Evolutionary conservation across 2,329 filamentous ascomycete genomes (phyloP).

Genomic region (Botryotinia convoluta): DNA sequence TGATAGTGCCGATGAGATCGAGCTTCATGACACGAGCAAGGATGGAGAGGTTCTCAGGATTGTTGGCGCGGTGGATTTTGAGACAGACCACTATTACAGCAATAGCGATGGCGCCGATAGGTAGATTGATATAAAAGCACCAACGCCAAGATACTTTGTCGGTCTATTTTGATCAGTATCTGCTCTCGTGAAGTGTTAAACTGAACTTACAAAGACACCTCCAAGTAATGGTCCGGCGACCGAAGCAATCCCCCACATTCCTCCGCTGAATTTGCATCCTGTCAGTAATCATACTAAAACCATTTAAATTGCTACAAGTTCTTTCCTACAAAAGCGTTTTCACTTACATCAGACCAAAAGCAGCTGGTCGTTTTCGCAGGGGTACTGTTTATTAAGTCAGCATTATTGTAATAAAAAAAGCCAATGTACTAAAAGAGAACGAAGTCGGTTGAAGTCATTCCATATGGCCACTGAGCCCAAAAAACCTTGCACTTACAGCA

Average conservation of each 20-base stretch:
- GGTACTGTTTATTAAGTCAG: conserved; percentile 32
- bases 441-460: background rate
- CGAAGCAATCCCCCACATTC: conserved; percentile 36
- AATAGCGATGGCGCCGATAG: conserved; percentile 42
- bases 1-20: conserved; percentile 39
- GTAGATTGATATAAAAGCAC: conserved; percentile 35
- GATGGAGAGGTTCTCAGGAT: conserved; percentile 29
- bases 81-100: conserved; percentile 42
- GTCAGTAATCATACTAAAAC: background rate
- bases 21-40: conserved; percentile 34
- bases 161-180: conserved; percentile 19
- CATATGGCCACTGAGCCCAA: background rate
- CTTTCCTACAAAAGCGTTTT: background rate
- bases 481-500: conserved; percentile 15
- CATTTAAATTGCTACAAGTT: background rate
- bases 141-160: conserved; percentile 37
- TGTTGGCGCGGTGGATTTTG: conserved; percentile 42
- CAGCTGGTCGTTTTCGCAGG: conserved; percentile 33
- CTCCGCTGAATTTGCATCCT: conserved; percentile 21
- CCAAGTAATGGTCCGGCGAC: conserved; percentile 39
- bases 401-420: conserved; percentile 26
- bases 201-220: conserved; percentile 32
- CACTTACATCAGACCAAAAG: conserved; percentile 33
- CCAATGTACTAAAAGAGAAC: background rate
- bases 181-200: background rate